Evolutionary conservation across 345 rosid species (phyloP).

Genomic region (Viola odorata): DNA sequence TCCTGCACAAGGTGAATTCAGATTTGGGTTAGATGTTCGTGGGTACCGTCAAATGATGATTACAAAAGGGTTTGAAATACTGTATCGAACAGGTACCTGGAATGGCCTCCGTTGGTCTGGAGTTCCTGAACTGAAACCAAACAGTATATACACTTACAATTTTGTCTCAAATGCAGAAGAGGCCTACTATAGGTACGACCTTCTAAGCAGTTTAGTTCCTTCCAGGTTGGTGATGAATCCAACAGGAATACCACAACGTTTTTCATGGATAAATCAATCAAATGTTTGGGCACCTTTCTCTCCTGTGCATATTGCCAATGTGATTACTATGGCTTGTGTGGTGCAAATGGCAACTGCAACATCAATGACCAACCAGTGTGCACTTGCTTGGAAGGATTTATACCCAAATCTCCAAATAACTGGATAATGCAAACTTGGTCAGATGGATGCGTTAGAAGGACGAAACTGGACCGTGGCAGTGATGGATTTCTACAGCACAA

Average conservation of each 20-base stretch:
- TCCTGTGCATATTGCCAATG: slow-evolving; percentile 1
- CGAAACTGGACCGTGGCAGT: background rate
- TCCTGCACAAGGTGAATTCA: slow-evolving; percentile 4
- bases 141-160: background rate
- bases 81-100: slow-evolving; percentile 5
- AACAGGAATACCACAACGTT: background rate
- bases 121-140: background rate
- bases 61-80: background rate
- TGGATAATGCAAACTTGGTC: background rate
- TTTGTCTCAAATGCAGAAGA: background rate
- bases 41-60: background rate
- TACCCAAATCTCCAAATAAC: background rate
- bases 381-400: slow-evolving; percentile 1
- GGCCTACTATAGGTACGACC: background rate
- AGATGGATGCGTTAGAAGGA: slow-evolving; percentile 6
- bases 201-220: slow-evolving; percentile 3
- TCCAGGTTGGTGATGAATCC: slow-evolving; percentile 5
- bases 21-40: slow-evolving; percentile 1
- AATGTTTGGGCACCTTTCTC: background rate
- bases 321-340: background rate
- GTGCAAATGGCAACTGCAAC: slow-evolving; percentile 2
- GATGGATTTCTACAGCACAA: slow-evolving; percentile 5
- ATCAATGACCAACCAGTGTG: background rate
- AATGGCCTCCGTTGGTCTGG: slow-evolving; percentile 4
- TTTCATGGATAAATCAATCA: slow-evolving; percentile 1